Conservation (phyloP, 305 asterid species). For the Caryopteris hybrid region DNA sequence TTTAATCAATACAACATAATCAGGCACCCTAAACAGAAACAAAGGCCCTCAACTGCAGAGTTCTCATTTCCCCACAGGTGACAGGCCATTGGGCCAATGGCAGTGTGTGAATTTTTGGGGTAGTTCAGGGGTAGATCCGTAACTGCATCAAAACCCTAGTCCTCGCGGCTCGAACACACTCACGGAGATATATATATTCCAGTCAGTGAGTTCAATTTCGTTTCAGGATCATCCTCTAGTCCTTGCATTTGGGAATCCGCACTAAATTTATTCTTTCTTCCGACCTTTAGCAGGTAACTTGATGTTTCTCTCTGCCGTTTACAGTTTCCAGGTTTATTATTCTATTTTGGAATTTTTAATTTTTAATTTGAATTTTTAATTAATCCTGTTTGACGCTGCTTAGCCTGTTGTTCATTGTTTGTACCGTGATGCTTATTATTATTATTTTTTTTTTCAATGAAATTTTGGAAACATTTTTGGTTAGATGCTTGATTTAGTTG, state of each 20-base stretch:
- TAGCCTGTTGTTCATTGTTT: background rate
- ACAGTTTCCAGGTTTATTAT: background rate
- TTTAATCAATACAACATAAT: too few relatives aligned
- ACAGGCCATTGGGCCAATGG: constrained; percentile 3
- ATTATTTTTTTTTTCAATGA: background rate
- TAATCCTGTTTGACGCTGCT: background rate
- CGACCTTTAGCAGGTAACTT: constrained; percentile 13
- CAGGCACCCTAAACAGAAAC: background rate
- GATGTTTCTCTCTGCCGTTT: background rate
- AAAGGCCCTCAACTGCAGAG: background rate
- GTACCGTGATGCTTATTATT: background rate
- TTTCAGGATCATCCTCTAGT: background rate
- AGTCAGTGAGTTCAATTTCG: background rate
- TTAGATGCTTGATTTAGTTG: constrained; percentile 2
- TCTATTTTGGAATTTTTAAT: background rate
- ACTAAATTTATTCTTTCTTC: background rate
- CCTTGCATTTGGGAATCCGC: background rate
- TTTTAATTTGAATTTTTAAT: background rate
- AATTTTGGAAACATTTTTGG: background rate
- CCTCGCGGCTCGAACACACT: background rate
- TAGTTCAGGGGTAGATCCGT: constrained; percentile 12
- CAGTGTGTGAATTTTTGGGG: background rate
- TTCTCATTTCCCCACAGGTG: too few relatives aligned
- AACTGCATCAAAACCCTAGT: constrained; percentile 19
- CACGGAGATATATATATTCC: background rate